Base-by-base conservation (phyloP, 768 basidiomycete species). In the Punctularia strigosozonata region DNA sequence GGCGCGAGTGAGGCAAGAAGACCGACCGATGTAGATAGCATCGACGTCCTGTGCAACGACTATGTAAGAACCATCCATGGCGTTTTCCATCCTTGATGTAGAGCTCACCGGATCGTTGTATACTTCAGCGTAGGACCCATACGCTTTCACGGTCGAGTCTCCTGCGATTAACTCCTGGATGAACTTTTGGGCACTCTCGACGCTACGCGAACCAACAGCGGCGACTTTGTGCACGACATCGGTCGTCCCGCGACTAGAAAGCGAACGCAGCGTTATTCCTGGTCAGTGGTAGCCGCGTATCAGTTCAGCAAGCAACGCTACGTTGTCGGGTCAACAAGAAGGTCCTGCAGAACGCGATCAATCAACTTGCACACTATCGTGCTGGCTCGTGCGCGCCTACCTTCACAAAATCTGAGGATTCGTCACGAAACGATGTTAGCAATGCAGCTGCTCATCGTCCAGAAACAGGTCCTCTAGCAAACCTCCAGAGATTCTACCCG, bases 141-240 rank as follows among this genome's bases (percentile, higher is more conserved):
- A 83, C 5, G 75, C 73, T 52, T 77, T 81, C 52, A 78, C 71
- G 21, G 59, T 56, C 28, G 63, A 56, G 47, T 76, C 68, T 10
- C 71, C 71, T 1, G 58, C 58, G 23, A 71, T 69, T 34, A 73
- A 51, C 22, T 55, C 58, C 25, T 69, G 52, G 49, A 89, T 75
- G 53, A 90, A 91, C 35, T 68, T 65, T 39, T 74, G 60, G 10
- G 88, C 88, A 28, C 77, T 84, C 28, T 70, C 67, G 14, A 75
- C 58, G 32, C 58, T 73, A 20, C 89, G 75, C 13, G 87, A 90
- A 5, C 86, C 90, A 20, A 91, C 77, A 1, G 85, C 87, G 17
- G 60, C 63, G 20, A 84, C 59, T 52, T 74, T 76, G 59, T 87
- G 83, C 1, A 62, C 59, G 7, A 87, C 65, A 49, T 87, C 84